These are phyloP conservation scores for Noccaea bulbosa DNA, from an alignment of 345 rosid species.

Conservation along the genomic window DNA sequence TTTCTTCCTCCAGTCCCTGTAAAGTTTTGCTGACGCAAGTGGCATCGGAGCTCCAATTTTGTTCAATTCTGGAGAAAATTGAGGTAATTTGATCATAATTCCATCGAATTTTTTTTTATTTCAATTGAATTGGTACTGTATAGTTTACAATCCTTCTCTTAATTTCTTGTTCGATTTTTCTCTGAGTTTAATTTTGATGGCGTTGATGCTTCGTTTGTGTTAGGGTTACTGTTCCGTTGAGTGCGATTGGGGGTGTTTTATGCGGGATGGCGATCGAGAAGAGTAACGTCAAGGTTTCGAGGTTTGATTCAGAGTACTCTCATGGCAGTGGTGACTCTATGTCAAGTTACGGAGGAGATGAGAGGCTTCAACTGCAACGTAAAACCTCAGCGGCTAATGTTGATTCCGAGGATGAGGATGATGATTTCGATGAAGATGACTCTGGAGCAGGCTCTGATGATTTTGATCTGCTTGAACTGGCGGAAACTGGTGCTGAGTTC, in stretches of 20 bases:
- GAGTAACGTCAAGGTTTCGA: slow-evolving; percentile 74
- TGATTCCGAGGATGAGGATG: slow-evolving; percentile 63
- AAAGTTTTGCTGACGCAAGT: slow-evolving; percentile 26
- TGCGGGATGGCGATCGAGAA: slow-evolving; percentile 93
- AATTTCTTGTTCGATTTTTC: slow-evolving; percentile 4
- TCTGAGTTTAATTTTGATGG: slow-evolving; percentile 23
- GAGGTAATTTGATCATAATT: slow-evolving; percentile 46
- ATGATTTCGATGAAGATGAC: slow-evolving; percentile 87
- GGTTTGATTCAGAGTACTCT: slow-evolving; percentile 83
- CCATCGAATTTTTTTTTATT: neutral
- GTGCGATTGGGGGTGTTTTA: slow-evolving; percentile 27
- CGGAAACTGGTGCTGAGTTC: slow-evolving; percentile 88
- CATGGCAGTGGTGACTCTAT: slow-evolving; percentile 72
- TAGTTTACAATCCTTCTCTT: slow-evolving; percentile 3
- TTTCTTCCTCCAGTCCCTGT: neutral
- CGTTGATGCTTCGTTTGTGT: slow-evolving; percentile 38
- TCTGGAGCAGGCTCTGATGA: slow-evolving; percentile 99
- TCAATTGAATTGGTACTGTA: slow-evolving; percentile 29
- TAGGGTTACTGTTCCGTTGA: slow-evolving; percentile 45
- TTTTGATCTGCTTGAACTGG: slow-evolving; percentile 89
- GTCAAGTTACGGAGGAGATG: slow-evolving; percentile 78
- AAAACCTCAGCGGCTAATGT: slow-evolving; percentile 58
- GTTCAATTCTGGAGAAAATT: slow-evolving; percentile 29
- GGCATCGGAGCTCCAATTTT: slow-evolving; percentile 32
- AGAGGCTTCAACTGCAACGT: slow-evolving; percentile 47